Base-by-base conservation (phyloP, 2,329 filamentous ascomycete species). In the Chaetomium sp. region DNA sequence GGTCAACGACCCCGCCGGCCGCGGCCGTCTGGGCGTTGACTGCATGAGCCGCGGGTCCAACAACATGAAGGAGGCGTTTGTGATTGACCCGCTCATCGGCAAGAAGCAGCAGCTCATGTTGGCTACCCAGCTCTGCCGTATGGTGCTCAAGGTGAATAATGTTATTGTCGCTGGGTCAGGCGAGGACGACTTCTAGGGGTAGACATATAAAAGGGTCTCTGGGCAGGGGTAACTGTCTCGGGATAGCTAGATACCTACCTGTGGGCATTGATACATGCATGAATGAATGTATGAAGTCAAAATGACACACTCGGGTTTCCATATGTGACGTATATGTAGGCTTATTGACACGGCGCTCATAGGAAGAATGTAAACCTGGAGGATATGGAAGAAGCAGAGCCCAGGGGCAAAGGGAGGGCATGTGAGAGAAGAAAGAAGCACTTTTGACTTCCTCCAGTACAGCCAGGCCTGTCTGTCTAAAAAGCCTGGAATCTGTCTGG, bases 101-200 rank as follows among this genome's bases (percentile, higher is more conserved):
- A 99, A 99, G 86, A 91, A 92, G 80, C 93, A 97, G 82, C 95
- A 99, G 81, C 85, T 99, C 67, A 87, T 97, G 81, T 86, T 99
- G 70, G 95, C 95, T 35, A 99, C 96, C 60, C 95, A 99, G 82
- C 83, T 99, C 71, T 98, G 95, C 83, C 89, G 95, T 71, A 98
- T 99, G 94, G 93, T 97, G 71, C 85, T 97, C 72, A 97, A 97
- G 87, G 88, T 93, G 76, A 97, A 97, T 83, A 96, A 97, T 77
- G 93, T 97, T 70, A 97, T 97, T 78, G 89, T 97, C 73, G 87
- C 92, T 65, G 93, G 93, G 63, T 87, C 87, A 69, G 93, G 93
- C 71, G 91, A 96, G 68, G 87, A 94, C 70, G 93, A 97, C 72
- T 97, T 90, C 79, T 97, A 90, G 78, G 33, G 47, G 33, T 42